A percentile compares a stretch with the other conserved stretches of the same genome.
phyloP scores from a whole-genome alignment of 2,329 filamentous ascomycete species.

The Microdochium paspali region DNA sequence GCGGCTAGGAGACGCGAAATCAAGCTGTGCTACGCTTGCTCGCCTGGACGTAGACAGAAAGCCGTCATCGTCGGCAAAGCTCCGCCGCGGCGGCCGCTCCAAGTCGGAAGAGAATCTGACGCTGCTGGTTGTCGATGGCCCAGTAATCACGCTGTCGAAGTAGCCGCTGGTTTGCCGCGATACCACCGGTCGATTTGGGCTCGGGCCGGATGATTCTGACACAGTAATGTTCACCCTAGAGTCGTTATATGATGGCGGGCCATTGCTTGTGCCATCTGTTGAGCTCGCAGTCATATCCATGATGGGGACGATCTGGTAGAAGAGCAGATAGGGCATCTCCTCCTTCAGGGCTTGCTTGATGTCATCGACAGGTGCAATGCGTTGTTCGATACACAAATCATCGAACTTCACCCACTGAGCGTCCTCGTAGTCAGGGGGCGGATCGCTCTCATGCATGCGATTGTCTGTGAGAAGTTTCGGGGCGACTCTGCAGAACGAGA shows the following conservation, averaged over 20 bases:
- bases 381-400: conserved; percentile 59
- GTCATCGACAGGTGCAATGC: conserved; percentile 71
- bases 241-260: conserved; percentile 52
- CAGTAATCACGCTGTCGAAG: conserved; percentile 29
- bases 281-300: conserved; percentile 52
- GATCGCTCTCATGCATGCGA: conserved; percentile 41
- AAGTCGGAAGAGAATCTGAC: conserved; percentile 47
- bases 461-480: conserved; percentile 52
- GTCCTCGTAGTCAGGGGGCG: conserved; percentile 57
- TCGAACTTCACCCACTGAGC: conserved; percentile 88
- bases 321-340: conserved; percentile 91
- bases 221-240: conserved; percentile 32
- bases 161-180: conserved; percentile 31
- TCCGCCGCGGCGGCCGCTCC: conserved; percentile 38
- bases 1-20: conserved; percentile 31
- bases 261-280: conserved; percentile 33
- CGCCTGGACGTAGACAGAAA: conserved; percentile 16
- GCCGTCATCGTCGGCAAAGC: conserved; percentile 33
- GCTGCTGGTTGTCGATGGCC: conserved; percentile 29
- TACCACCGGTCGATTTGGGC: conserved; percentile 16
- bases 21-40: background rate
- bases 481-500: conserved; percentile 74
- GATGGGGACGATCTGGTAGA: conserved; percentile 90
- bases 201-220: conserved; percentile 16
- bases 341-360: conserved; percentile 64